phyloP scores from a whole-genome alignment of 2,329 filamentous ascomycete species.

The Laburnicola sp. region DNA sequence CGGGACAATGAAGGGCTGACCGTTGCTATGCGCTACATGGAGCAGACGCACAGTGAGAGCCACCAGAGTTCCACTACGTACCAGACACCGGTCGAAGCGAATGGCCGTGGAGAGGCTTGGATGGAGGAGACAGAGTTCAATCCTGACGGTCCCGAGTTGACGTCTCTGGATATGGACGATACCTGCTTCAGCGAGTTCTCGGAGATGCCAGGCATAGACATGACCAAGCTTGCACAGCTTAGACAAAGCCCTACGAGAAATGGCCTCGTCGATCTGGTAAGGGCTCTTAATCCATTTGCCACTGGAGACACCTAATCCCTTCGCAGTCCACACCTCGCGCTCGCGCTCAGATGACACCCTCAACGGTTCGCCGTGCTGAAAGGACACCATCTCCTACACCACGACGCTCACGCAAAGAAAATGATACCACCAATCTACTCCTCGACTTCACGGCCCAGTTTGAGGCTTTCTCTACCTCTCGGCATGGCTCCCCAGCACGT shows the following conservation, averaged over 20 bases:
- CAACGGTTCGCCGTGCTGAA: slow-evolving; percentile 50
- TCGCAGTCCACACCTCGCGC: slow-evolving; percentile 37
- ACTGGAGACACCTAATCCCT: slow-evolving; percentile 10
- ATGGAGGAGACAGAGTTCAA: slow-evolving; percentile 35
- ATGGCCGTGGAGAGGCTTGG: slow-evolving; percentile 28
- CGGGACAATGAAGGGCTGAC: slow-evolving; percentile 47
- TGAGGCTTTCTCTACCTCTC: slow-evolving; percentile 55
- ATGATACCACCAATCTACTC: slow-evolving; percentile 74
- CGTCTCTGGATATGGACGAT: slow-evolving; percentile 59
- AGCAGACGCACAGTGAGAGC: slow-evolving; percentile 29
- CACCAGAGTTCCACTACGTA: slow-evolving; percentile 27
- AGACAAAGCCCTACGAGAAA: slow-evolving; percentile 59
- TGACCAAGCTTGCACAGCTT: slow-evolving; percentile 79
- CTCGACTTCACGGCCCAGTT: slow-evolving; percentile 86
- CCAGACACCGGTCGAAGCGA: slow-evolving; percentile 24
- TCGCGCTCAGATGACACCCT: slow-evolving; percentile 52
- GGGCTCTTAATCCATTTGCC: slow-evolving; percentile 12
- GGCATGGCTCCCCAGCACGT: slow-evolving; percentile 43
- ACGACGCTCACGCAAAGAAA: slow-evolving; percentile 53
- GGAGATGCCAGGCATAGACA: slow-evolving; percentile 72
- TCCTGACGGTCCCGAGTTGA: slow-evolving; percentile 34
- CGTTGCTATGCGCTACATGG: slow-evolving; percentile 41
- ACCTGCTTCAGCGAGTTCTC: slow-evolving; percentile 87
- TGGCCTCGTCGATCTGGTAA: slow-evolving; percentile 28
- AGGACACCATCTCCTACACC: slow-evolving; percentile 58